Percentiles rank a stretch among this genome's conserved stretches.
phyloP scores from a whole-genome alignment of 2,329 filamentous ascomycete species.

The Colletotrichum neosansevieriae region DNA sequence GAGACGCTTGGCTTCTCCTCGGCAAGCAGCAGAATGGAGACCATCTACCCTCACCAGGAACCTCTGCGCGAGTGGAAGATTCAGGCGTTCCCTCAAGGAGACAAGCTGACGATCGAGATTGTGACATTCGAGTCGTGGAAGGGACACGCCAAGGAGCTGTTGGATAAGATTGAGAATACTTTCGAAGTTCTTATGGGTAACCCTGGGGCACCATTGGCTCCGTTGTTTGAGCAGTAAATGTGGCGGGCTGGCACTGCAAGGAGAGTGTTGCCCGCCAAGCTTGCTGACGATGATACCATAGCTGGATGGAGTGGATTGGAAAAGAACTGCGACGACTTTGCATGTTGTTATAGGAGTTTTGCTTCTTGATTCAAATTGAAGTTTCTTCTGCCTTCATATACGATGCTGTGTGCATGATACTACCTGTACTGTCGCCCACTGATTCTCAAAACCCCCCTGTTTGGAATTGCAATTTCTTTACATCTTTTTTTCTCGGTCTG shows the following conservation, averaged over 20 bases:
- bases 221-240: slow-evolving; percentile 45
- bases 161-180: slow-evolving; percentile 61
- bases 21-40: slow-evolving; percentile 61
- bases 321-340: slow-evolving; percentile 12
- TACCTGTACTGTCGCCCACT: no score
- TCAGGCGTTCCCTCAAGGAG: slow-evolving; percentile 68
- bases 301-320: background rate
- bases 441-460: no score
- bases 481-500: no score
- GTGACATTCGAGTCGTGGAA: slow-evolving; percentile 70
- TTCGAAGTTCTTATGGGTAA: slow-evolving; percentile 55
- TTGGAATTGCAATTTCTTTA: no score
- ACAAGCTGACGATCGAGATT: slow-evolving; percentile 67
- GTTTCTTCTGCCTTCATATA: no score
- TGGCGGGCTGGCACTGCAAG: background rate
- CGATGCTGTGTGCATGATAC: no score
- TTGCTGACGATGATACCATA: slow-evolving; percentile 10
- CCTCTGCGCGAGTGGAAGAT: slow-evolving; percentile 70
- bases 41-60: slow-evolving; percentile 69
- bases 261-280: background rate
- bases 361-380: background rate
- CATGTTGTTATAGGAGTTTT: slow-evolving; percentile 21
- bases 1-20: slow-evolving; percentile 61
- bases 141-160: slow-evolving; percentile 61
- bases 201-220: slow-evolving; percentile 48